Percentiles rank a stretch among this genome's conserved stretches.
Conservation (phyloP, 805 yeast species). For the Candida berthetii region DNA sequence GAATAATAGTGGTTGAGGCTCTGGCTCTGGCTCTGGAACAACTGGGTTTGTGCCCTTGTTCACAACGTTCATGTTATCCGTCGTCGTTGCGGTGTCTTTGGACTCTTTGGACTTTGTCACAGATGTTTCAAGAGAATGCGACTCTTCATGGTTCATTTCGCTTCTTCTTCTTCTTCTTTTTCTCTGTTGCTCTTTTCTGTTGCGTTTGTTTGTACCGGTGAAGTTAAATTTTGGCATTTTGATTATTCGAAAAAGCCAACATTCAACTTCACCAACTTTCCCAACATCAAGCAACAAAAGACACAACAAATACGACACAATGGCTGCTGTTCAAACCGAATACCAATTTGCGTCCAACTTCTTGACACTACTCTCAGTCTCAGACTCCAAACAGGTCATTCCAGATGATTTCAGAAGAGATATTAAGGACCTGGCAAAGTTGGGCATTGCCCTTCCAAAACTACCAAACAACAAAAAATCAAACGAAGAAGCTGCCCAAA, state of each 20-base stretch:
- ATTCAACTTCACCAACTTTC: too few relatives aligned
- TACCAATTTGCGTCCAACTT: constrained; percentile 1
- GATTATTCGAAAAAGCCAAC: too few relatives aligned
- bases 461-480: constrained; percentile 31
- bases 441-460: constrained; percentile 43
- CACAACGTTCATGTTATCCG: constrained; percentile 9
- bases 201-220: too few relatives aligned
- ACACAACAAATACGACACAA: not conserved
- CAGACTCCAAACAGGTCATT: not conserved
- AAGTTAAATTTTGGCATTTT: too few relatives aligned
- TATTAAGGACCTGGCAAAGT: constrained; percentile 24
- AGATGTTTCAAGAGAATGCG: too few relatives aligned
- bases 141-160: too few relatives aligned
- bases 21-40: constrained; percentile 14
- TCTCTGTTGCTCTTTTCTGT: too few relatives aligned
- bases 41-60: constrained; percentile 9
- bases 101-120: too few relatives aligned
- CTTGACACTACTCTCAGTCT: not conserved
- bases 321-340: not conserved
- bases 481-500: not conserved
- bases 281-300: not conserved
- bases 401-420: constrained; percentile 21
- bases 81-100: too few relatives aligned
- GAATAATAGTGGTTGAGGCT: constrained; percentile 26
- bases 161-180: too few relatives aligned